Base-by-base conservation (phyloP, 1,284 basidiomycete genomes). In the Melanopsichium pennsylvanicum region DNA sequence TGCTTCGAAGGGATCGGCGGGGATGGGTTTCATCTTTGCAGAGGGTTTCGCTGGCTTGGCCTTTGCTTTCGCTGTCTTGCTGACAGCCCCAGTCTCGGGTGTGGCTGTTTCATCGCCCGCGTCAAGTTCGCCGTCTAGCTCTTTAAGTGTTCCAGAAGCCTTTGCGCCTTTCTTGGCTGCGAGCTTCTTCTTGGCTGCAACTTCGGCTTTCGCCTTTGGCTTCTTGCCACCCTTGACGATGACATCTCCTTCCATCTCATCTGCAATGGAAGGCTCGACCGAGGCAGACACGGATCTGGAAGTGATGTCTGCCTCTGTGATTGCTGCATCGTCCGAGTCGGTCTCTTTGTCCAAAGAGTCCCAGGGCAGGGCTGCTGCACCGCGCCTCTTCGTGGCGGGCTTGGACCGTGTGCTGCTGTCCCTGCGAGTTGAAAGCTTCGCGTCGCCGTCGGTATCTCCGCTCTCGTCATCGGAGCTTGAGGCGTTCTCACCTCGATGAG, bases 1-100 rank as follows among this genome's bases (percentile, higher is more conserved):
- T 3, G 77, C 71, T 12, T 84, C 83, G 41, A 87, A 83, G 0
- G 86, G 86, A 81, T 91, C 87, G 12, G 84, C 25, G 2, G 67
- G 67, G 16, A 54, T 61, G 10, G 55, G 55, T 34, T 54, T 55
- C 1, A 31, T 36, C 39, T 52, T 62, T 13, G 38, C 43, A 18
- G 57, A 16, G 12, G 51, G 50, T 25, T 58, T 63, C 6, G 55
- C 27, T 16, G 46, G 9, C 43, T 56, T 68, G 2, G 35, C 12
- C 32, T 46, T 46, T 19, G 44, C 16, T 39, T 51, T 58, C 23
- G n/a, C 40, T 27, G 43, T 27, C 13, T 42, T 58, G 9, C 32
- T 31, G 10, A 45, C 5, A 12, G 35, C 11, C 12, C 48, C 55
- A 1, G 32, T 38, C 21, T 49, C 55, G 19, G 43, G 49, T 23